Conservation (phyloP, 208 protist genomes). For the Acanthamoeba divionensis region DNA sequence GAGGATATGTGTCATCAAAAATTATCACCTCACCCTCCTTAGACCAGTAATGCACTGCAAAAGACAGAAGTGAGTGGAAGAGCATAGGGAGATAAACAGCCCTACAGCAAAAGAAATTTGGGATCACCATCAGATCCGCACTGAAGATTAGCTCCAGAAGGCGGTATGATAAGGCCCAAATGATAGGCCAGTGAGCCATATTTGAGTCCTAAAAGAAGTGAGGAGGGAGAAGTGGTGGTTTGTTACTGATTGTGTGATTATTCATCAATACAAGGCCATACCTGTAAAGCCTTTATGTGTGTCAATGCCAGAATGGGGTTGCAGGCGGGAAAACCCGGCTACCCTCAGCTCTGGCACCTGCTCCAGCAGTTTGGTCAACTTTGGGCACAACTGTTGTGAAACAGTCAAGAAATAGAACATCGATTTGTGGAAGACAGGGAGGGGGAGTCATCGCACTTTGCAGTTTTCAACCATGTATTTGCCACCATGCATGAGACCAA, state of each 20-base stretch:
- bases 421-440: background rate
- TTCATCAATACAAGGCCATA: too few relatives aligned
- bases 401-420: background rate
- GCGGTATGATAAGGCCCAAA: slow-evolving; percentile 37
- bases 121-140: slow-evolving; percentile 20
- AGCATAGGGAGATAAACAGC: too few relatives aligned
- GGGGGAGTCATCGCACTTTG: background rate
- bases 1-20: slow-evolving; percentile 46
- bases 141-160: background rate
- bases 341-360: slow-evolving; percentile 34
- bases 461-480: slow-evolving; percentile 54
- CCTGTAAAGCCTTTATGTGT: slow-evolving; percentile 47
- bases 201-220: background rate
- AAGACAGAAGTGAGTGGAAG: too few relatives aligned
- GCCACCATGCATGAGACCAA: slow-evolving; percentile 45
- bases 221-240: too few relatives aligned
- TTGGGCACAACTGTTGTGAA: background rate
- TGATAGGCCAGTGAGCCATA: slow-evolving; percentile 46
- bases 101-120: background rate
- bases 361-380: slow-evolving; percentile 25
- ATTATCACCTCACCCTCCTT: slow-evolving; percentile 45
- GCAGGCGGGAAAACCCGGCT: slow-evolving; percentile 38
- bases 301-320: slow-evolving; percentile 45
- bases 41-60: slow-evolving; percentile 17
- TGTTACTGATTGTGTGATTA: too few relatives aligned